Evolutionary conservation across 768 basidiomycete species (phyloP).

Genomic region (Pholiota conissans): DNA sequence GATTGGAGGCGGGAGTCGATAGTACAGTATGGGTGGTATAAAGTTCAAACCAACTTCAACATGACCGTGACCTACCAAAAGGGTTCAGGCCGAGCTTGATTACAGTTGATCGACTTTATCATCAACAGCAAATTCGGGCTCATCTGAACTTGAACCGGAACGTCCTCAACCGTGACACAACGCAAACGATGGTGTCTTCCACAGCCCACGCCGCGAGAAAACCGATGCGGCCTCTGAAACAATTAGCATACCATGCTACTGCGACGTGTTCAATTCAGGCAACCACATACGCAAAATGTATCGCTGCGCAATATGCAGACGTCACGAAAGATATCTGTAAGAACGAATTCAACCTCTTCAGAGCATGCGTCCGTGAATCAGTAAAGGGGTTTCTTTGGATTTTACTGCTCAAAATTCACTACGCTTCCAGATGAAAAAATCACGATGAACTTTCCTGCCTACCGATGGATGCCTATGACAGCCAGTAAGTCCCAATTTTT

Average conservation of each 20-base stretch:
- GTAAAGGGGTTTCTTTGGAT: too few species aligned
- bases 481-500: not conserved
- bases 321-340: constrained; percentile 82
- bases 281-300: constrained; percentile 83
- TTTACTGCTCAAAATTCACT: not conserved
- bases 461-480: too few species aligned
- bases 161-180: too few species aligned
- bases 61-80: too few species aligned
- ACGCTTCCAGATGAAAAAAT: constrained; percentile 19
- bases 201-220: constrained; percentile 26
- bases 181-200: not conserved
- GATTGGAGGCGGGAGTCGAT: too few species aligned
- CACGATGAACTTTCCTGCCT: not conserved
- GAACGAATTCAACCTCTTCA: constrained; percentile 83
- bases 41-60: too few species aligned
- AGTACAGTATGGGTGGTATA: too few species aligned
- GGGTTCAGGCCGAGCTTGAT: too few species aligned
- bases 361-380: constrained; percentile 73
- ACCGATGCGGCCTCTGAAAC: constrained; percentile 51
- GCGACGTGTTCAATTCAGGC: constrained; percentile 75
- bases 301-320: constrained; percentile 80
- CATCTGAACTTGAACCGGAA: too few species aligned
- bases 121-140: too few species aligned
- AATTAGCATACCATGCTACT: constrained; percentile 71
- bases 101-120: too few species aligned